A percentile compares a stretch with the other conserved stretches of the same genome.
phyloP scores from a whole-genome alignment of 1,284 basidiomycete genomes.

The Cystobasidium sp. region DNA sequence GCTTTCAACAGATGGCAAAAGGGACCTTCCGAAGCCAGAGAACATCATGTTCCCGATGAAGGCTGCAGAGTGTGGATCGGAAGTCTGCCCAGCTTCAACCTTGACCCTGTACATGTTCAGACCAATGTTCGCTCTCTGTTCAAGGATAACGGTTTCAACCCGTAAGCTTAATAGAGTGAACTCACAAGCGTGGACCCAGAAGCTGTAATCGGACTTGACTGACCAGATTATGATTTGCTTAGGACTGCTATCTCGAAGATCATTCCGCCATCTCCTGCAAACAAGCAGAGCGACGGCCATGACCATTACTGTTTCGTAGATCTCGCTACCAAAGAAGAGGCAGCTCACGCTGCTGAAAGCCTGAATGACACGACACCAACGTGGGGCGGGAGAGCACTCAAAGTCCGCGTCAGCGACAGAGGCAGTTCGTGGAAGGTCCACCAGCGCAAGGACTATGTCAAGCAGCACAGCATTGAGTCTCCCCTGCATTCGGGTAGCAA shows the following conservation, averaged over 20 bases:
- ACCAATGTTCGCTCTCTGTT: slow-evolving; percentile 11
- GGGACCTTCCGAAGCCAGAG: not conserved
- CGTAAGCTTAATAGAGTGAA: not conserved
- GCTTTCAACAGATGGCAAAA: slow-evolving; percentile 20
- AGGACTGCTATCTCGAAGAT: slow-evolving; percentile 32
- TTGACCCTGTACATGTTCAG: slow-evolving; percentile 12
- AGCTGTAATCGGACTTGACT: not conserved
- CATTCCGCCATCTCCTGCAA: slow-evolving; percentile 6
- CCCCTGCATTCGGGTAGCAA: not conserved
- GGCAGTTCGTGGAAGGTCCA: not conserved
- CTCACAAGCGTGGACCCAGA: not conserved
- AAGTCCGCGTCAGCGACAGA: not conserved
- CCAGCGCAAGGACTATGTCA: slow-evolving; percentile 8
- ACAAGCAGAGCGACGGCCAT: not conserved
- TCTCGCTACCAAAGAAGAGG: slow-evolving; percentile 14
- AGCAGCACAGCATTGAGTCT: slow-evolving; percentile 14
- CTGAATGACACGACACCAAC: slow-evolving; percentile 6
- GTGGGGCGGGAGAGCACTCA: slow-evolving; percentile 15
- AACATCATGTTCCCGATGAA: slow-evolving; percentile 3
- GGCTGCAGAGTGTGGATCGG: slow-evolving; percentile 14
- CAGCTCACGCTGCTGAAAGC: not conserved
- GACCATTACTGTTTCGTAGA: slow-evolving; percentile 31
- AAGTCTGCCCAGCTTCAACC: slow-evolving; percentile 22
- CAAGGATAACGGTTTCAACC: slow-evolving; percentile 4
- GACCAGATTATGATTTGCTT: not conserved